Conservation (phyloP, 176 grass and related monocot species). For the Carex myosuroides region DNA sequence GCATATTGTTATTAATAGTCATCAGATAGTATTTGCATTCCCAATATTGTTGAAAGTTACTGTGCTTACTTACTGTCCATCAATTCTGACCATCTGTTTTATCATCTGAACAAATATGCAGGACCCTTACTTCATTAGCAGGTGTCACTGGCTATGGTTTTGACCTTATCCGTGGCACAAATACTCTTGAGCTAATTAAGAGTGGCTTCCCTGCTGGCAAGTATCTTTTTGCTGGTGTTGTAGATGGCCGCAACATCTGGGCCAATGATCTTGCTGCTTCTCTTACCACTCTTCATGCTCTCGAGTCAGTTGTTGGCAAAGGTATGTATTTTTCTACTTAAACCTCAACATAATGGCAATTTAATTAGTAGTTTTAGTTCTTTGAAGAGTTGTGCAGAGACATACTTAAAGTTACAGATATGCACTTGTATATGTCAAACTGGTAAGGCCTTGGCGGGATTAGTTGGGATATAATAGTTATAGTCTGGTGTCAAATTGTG, state of each 20-base stretch:
- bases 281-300: slow-evolving; percentile 58
- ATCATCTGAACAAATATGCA: slow-evolving; percentile 15
- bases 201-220: slow-evolving; percentile 71
- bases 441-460: neutral
- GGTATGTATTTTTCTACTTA: slow-evolving; percentile 38
- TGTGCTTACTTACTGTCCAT: neutral
- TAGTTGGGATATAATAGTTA: neutral
- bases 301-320: slow-evolving; percentile 73
- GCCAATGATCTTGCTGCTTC: slow-evolving; percentile 81
- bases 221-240: slow-evolving; percentile 87
- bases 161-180: slow-evolving; percentile 74
- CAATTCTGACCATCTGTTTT: neutral
- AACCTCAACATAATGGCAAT: neutral
- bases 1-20: neutral
- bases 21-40: neutral
- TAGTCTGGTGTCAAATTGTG: neutral
- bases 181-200: slow-evolving; percentile 79
- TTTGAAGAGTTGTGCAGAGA: neutral
- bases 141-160: slow-evolving; percentile 71
- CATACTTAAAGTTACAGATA: neutral
- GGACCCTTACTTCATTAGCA: slow-evolving; percentile 64
- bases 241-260: slow-evolving; percentile 94
- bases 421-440: neutral
- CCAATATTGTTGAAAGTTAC: neutral
- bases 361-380: neutral